These are phyloP conservation scores for Yarrowia sp. DNA, from an alignment of 805 yeast genomes.

Conservation along the genomic window DNA sequence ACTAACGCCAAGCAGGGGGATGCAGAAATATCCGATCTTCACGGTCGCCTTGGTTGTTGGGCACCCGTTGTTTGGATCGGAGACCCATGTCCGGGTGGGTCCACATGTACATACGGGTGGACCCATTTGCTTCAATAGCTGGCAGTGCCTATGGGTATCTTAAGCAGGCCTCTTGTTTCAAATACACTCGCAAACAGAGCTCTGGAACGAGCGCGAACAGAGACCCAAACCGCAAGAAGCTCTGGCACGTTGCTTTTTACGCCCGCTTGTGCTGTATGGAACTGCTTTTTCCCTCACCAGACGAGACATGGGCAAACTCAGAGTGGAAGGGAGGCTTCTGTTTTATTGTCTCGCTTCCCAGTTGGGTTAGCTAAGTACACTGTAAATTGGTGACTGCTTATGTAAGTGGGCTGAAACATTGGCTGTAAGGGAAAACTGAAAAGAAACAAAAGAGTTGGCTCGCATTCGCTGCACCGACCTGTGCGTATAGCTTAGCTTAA, in stretches of 20 bases:
- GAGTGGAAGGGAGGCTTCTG: background rate
- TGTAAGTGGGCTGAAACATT: background rate
- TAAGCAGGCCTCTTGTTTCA: too few relatives aligned
- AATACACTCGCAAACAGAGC: too few relatives aligned
- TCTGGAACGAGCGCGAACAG: background rate
- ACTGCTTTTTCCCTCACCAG: constrained; percentile 14
- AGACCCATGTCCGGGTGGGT: too few relatives aligned
- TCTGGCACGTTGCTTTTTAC: constrained; percentile 5
- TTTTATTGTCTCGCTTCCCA: constrained; percentile 2
- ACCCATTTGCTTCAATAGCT: too few relatives aligned
- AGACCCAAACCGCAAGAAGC: constrained; percentile 1
- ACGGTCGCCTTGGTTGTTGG: too few relatives aligned
- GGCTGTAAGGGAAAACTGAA: background rate
- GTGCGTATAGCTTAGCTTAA: background rate
- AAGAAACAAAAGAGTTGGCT: too few relatives aligned
- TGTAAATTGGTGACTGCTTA: constrained; percentile 9
- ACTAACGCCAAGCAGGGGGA: constrained; percentile 7
- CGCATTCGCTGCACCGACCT: too few relatives aligned
- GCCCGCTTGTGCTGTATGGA: constrained; percentile 24
- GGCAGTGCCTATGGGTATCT: too few relatives aligned
- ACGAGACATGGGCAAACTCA: constrained; percentile 1
- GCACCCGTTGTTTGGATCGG: too few relatives aligned
- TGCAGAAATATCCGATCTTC: too few relatives aligned
- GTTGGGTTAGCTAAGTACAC: constrained; percentile 17
- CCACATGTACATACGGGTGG: too few relatives aligned